Percentiles rank a stretch among this genome's conserved stretches.
Evolutionary conservation across 139 green algal genomes (phyloP).

Genomic region (Haematococcus sp.): DNA sequence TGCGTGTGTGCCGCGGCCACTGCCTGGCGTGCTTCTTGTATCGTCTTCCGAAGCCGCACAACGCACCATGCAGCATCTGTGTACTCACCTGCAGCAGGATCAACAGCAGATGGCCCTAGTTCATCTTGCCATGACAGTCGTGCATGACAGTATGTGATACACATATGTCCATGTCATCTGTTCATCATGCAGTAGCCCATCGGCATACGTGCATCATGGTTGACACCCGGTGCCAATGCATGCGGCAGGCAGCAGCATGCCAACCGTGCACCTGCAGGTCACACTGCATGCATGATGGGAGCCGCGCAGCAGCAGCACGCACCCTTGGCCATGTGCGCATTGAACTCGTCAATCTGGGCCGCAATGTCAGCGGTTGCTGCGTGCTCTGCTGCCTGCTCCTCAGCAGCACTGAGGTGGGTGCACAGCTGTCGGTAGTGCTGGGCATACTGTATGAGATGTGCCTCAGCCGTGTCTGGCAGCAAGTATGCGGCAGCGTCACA

Average conservation of each 20-base stretch:
- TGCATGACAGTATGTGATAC: background rate
- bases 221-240: no score
- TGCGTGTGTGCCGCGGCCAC: no score
- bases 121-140: no score
- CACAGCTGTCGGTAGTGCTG: slow-evolving; percentile 10
- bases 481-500: slow-evolving; percentile 8
- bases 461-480: slow-evolving; percentile 6
- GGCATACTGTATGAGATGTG: slow-evolving; percentile 4
- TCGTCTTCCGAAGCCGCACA: slow-evolving; percentile 5
- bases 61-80: slow-evolving; percentile 7
- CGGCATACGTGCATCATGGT: no score
- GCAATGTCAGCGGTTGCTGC: background rate
- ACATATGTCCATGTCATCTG: no score
- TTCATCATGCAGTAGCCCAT: no score
- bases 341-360: background rate
- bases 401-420: no score
- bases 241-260: no score
- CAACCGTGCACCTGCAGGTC: no score
- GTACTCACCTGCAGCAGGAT: background rate
- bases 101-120: no score
- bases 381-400: background rate
- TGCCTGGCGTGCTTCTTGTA: background rate
- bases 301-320: background rate
- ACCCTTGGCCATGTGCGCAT: background rate
- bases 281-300: no score